Conservation (phyloP, 257 asterid genomes). For the Primulina huaijiensis region DNA sequence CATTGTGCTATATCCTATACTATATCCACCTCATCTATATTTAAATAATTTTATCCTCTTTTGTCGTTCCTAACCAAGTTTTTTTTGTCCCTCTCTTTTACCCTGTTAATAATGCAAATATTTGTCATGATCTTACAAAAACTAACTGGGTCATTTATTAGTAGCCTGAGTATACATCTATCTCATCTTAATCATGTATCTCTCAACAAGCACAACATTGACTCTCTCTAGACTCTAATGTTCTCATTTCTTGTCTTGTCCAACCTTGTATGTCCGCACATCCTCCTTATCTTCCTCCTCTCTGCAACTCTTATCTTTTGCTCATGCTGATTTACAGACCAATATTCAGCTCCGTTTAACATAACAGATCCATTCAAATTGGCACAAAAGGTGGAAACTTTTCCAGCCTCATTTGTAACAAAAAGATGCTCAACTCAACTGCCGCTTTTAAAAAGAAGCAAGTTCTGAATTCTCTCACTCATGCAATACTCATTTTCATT, state of each 20-base stretch:
- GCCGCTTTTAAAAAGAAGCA: background rate
- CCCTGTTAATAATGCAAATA: background rate
- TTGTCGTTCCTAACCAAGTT: too few relatives aligned
- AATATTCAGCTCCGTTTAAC: background rate
- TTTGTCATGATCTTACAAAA: background rate
- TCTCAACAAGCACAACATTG: background rate
- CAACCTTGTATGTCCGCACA: background rate
- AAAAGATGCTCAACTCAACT: constrained; percentile 4
- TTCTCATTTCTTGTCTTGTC: background rate
- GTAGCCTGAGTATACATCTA: background rate
- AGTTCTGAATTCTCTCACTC: background rate
- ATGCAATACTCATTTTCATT: background rate
- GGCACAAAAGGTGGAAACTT: background rate
- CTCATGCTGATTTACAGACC: background rate
- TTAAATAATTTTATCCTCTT: too few relatives aligned
- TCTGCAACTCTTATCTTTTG: background rate
- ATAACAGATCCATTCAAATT: background rate
- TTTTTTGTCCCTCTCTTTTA: background rate
- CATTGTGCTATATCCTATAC: too few relatives aligned
- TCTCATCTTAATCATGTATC: background rate
- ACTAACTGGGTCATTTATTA: background rate
- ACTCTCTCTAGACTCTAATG: background rate
- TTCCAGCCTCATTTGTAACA: background rate
- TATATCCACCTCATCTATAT: too few relatives aligned
- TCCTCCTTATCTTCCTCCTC: background rate